Evolutionary conservation across 2,329 filamentous ascomycete species (phyloP).

Genomic region (Fusarium sp.): DNA sequence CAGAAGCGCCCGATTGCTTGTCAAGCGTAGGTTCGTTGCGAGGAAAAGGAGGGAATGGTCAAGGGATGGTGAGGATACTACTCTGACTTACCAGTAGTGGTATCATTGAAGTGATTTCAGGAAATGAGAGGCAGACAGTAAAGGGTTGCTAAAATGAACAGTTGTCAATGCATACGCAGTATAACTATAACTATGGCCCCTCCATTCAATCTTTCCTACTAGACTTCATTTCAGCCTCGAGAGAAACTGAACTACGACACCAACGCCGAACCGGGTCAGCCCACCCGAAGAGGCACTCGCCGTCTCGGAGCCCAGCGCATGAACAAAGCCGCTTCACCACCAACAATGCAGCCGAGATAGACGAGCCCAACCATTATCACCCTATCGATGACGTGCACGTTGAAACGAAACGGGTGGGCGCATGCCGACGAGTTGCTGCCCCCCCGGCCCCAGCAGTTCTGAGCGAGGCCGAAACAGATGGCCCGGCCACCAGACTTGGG

Average conservation of each 20-base stretch:
- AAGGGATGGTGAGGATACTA: not conserved
- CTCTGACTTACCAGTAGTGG: not conserved
- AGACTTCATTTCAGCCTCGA: not conserved
- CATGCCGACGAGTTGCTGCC: conserved; percentile 9
- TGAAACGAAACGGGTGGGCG: conserved; percentile 27
- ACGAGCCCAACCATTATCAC: conserved; percentile 6
- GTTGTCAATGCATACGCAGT: not conserved
- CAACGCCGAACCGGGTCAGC: not conserved
- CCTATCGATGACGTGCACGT: conserved; percentile 8
- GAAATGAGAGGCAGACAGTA: not conserved
- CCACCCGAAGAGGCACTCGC: not conserved
- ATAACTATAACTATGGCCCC: not conserved
- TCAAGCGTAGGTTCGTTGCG: not conserved
- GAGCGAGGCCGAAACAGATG: conserved; percentile 31
- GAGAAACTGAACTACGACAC: not conserved
- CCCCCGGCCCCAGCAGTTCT: not conserved
- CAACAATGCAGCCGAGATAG: not conserved
- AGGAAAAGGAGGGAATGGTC: not conserved
- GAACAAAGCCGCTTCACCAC: not conserved
- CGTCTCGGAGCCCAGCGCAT: not conserved
- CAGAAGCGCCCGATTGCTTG: conserved; percentile 34
- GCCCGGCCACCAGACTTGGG: conserved; percentile 1
- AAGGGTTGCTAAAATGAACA: not conserved
- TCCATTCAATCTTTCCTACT: not conserved
- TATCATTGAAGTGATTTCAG: not conserved